Evolutionary conservation across 2,329 filamentous ascomycete species (phyloP).

Genomic region (Cercospora zeina): DNA sequence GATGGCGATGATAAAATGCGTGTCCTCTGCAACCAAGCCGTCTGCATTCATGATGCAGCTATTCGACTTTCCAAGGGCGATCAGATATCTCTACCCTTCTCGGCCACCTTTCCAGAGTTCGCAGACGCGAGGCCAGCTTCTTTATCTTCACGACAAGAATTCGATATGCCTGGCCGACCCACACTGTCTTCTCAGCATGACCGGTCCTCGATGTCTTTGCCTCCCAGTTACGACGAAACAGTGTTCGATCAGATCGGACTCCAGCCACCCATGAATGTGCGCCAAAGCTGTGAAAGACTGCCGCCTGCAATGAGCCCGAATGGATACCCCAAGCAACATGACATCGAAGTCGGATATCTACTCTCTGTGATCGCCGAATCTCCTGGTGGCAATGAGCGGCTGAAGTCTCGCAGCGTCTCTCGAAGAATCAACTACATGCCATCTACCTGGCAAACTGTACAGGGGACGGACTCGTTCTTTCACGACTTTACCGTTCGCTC

Average conservation of each 20-base stretch:
- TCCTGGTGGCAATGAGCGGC: neutral
- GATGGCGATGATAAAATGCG: neutral
- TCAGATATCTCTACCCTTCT: neutral
- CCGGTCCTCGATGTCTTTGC: neutral
- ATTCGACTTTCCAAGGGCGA: neutral
- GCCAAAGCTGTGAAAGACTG: neutral
- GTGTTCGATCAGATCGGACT: neutral
- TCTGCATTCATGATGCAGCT: neutral
- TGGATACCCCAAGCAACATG: neutral
- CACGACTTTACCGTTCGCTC: conserved; percentile 5
- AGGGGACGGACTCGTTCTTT: neutral
- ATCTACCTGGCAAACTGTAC: neutral
- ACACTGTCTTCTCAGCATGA: neutral
- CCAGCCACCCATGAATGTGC: neutral
- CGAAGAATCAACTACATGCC: neutral
- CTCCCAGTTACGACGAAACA: neutral
- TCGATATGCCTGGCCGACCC: neutral
- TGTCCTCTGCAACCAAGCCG: neutral
- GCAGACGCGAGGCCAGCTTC: neutral
- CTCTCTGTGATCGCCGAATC: neutral
- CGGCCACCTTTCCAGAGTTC: conserved; percentile 4
- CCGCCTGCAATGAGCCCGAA: neutral
- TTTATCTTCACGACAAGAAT: neutral
- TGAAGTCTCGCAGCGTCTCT: neutral
- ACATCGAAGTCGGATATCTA: conserved; percentile 5